These are phyloP conservation scores for Tephrocybe sp. DNA, from an alignment of 768 basidiomycete genomes.

Conservation along the genomic window DNA sequence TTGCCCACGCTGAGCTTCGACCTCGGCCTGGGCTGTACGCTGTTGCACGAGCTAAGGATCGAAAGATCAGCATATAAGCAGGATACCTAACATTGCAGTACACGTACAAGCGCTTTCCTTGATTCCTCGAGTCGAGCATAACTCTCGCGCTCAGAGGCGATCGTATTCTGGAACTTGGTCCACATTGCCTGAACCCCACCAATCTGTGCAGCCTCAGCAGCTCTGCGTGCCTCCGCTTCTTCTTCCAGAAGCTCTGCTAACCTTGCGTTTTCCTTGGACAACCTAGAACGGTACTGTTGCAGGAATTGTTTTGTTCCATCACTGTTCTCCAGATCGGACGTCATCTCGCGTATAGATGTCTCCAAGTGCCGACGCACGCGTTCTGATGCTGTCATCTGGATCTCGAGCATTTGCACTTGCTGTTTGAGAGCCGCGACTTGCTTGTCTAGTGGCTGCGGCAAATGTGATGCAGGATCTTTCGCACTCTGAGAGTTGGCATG, in stretches of 20 bases:
- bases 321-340: constrained; percentile 58
- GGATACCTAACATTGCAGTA: background rate
- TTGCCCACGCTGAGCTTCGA: constrained; percentile 65
- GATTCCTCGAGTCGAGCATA: constrained; percentile 70
- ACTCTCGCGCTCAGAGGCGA: constrained; percentile 58
- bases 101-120: constrained; percentile 62
- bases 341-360: constrained; percentile 56
- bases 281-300: constrained; percentile 53
- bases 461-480: constrained; percentile 31
- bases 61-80: background rate
- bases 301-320: constrained; percentile 68
- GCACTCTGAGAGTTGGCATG: constrained; percentile 28
- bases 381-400: constrained; percentile 68
- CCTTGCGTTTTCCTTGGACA: constrained; percentile 57
- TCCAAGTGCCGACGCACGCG: constrained; percentile 68
- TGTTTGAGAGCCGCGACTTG: constrained; percentile 55
- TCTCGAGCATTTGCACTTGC: constrained; percentile 66
- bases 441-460: constrained; percentile 41
- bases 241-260: constrained; percentile 58
- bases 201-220: constrained; percentile 61
- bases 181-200: constrained; percentile 67
- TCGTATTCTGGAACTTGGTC: constrained; percentile 62
- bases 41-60: constrained; percentile 62
- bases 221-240: constrained; percentile 61
- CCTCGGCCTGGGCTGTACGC: constrained; percentile 59